Evolutionary conservation across 495 filamentous ascomycete species (phyloP).

Genomic region (Peziza echinospora): DNA sequence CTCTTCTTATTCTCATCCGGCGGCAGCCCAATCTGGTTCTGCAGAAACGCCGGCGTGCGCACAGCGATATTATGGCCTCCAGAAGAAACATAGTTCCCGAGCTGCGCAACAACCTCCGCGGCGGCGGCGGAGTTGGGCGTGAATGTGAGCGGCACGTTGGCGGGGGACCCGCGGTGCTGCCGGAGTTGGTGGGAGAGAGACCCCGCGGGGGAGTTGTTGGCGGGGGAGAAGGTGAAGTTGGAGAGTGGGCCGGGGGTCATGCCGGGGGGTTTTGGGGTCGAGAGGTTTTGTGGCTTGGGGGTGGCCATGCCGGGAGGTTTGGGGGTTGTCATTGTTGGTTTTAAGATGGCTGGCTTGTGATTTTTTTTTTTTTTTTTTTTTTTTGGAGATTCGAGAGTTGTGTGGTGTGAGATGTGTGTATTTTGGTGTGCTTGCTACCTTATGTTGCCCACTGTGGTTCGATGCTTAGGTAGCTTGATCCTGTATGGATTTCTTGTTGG

Average conservation of each 20-base stretch:
- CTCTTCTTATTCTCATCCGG: conserved; percentile 17
- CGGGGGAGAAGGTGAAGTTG: not conserved
- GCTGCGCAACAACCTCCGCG: conserved; percentile 3
- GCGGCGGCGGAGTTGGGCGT: conserved; percentile 4
- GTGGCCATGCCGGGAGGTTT: conserved; percentile 3
- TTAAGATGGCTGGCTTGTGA: too few relatives aligned
- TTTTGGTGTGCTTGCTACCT: too few relatives aligned
- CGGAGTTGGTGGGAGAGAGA: not conserved
- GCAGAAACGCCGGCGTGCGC: not conserved
- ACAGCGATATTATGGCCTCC: conserved; percentile 7
- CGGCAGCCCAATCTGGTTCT: conserved; percentile 4
- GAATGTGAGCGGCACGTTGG: not conserved
- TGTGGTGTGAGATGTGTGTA: too few relatives aligned
- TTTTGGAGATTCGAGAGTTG: too few relatives aligned
- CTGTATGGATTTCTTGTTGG: too few relatives aligned
- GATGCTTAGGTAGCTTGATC: too few relatives aligned
- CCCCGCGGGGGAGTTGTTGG: not conserved
- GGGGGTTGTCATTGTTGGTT: conserved; percentile 4
- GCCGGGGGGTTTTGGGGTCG: conserved; percentile 7
- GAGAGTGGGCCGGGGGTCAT: not conserved
- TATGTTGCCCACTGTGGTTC: too few relatives aligned
- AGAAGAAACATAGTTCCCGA: conserved; percentile 14
- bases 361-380: too few relatives aligned
- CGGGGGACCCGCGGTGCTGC: not conserved
- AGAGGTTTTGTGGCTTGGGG: conserved; percentile 12